A percentile compares a stretch with the other conserved stretches of the same genome.
Conservation (phyloP, 2,329 filamentous ascomycete genomes). For the Fusarium chlamydosporum region DNA sequence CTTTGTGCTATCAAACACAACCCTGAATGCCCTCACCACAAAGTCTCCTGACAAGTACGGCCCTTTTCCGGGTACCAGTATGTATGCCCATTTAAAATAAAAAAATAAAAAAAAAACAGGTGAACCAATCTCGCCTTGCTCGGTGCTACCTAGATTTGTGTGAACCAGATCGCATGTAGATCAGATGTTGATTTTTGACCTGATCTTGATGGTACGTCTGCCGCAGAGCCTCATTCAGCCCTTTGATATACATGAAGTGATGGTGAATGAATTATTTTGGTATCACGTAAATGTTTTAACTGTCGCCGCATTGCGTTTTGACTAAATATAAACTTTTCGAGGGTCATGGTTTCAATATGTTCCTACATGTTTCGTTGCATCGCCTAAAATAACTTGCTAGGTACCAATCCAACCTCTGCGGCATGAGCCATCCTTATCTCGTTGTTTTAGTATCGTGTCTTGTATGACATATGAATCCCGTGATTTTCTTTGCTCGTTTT, state of each 20-base stretch:
- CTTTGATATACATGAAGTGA: background rate
- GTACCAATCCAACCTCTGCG: background rate
- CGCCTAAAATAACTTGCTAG: slow-evolving; percentile 6
- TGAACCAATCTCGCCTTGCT: slow-evolving; percentile 32
- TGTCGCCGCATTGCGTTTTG: background rate
- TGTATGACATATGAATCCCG: slow-evolving; percentile 28
- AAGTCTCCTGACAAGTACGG: slow-evolving; percentile 36
- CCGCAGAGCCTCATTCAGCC: slow-evolving; percentile 34
- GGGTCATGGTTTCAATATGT: background rate
- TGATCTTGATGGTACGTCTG: slow-evolving; percentile 13
- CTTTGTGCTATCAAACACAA: slow-evolving; percentile 20
- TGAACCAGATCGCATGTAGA: slow-evolving; percentile 32
- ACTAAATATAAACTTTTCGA: background rate
- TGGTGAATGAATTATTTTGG: too few species aligned
- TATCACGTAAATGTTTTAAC: background rate
- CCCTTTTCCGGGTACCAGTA: slow-evolving; percentile 27
- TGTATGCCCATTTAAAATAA: background rate
- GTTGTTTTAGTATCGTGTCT: background rate
- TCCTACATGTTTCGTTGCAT: slow-evolving; percentile 1
- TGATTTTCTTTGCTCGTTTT: slow-evolving; percentile 23
- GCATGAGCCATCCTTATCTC: background rate
- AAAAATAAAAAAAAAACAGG: slow-evolving; percentile 20
- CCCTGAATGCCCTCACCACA: slow-evolving; percentile 34
- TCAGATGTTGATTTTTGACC: slow-evolving; percentile 34
- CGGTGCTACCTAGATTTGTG: slow-evolving; percentile 30